These are phyloP conservation scores for Lactarius pseudohatsudake DNA, from an alignment of 768 basidiomycete genomes.

Conservation along the genomic window DNA sequence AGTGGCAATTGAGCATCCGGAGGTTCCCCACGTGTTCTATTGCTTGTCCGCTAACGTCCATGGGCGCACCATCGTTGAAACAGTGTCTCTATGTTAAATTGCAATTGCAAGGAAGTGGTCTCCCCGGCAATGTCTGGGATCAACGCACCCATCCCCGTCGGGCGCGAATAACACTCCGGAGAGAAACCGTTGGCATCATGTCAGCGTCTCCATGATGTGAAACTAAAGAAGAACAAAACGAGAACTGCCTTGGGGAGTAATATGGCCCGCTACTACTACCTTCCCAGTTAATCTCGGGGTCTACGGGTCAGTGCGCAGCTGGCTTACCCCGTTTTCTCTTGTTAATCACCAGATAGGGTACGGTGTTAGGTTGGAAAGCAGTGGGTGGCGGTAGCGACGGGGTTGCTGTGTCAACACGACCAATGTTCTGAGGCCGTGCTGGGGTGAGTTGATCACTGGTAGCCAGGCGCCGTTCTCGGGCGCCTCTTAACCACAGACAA, in stretches of 20 bases:
- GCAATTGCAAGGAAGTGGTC: neutral
- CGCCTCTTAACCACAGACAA: neutral
- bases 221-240: neutral
- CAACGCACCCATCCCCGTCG: neutral
- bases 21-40: neutral
- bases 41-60: neutral
- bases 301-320: neutral
- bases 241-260: neutral
- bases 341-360: neutral
- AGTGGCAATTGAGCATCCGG: neutral
- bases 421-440: neutral
- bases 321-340: too few species aligned
- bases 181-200: neutral
- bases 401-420: neutral
- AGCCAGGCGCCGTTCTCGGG: neutral
- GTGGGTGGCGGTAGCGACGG: neutral
- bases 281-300: neutral
- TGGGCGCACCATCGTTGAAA: neutral
- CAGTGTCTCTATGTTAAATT: neutral
- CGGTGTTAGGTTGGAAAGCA: too few species aligned
- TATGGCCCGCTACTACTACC: neutral
- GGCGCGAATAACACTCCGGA: neutral
- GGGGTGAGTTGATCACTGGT: neutral
- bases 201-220: too few species aligned
- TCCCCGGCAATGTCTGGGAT: neutral